Evolutionary conservation across 805 yeast species (phyloP).

Genomic region (Metschnikowia colocasiae): DNA sequence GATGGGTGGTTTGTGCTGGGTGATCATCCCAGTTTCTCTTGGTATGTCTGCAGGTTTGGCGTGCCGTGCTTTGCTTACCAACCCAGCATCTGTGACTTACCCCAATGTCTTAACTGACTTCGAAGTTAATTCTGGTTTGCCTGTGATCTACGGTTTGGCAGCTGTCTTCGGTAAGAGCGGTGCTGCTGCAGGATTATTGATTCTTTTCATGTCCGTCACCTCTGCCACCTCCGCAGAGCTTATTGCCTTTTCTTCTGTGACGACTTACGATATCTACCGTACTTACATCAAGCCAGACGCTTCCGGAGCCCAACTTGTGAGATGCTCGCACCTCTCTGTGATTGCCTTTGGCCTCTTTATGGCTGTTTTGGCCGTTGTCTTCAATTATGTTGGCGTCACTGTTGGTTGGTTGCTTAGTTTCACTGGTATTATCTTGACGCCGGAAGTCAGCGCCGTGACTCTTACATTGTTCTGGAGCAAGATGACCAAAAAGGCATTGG

Average conservation of each 20-base stretch:
- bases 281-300: slow-evolving; percentile 39
- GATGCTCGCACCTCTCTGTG: slow-evolving; percentile 31
- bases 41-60: slow-evolving; percentile 34
- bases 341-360: slow-evolving; percentile 42
- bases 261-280: slow-evolving; percentile 40
- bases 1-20: slow-evolving; percentile 47
- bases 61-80: slow-evolving; percentile 26
- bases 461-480: slow-evolving; percentile 35
- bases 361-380: slow-evolving; percentile 31
- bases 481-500: slow-evolving; percentile 20
- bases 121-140: slow-evolving; percentile 26
- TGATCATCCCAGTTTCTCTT: slow-evolving; percentile 39
- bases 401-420: slow-evolving; percentile 40
- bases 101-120: slow-evolving; percentile 4
- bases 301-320: slow-evolving; percentile 34
- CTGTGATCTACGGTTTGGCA: slow-evolving; percentile 32
- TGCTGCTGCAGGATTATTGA: slow-evolving; percentile 38
- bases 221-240: slow-evolving; percentile 42
- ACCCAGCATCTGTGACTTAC: slow-evolving; percentile 18
- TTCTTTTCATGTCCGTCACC: slow-evolving; percentile 43
- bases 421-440: slow-evolving; percentile 37
- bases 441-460: slow-evolving; percentile 32
- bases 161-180: slow-evolving; percentile 39
- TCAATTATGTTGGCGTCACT: slow-evolving; percentile 41
- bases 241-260: slow-evolving; percentile 39